Conservation (phyloP, 116 monocot species). For the Iris pallida region DNA sequence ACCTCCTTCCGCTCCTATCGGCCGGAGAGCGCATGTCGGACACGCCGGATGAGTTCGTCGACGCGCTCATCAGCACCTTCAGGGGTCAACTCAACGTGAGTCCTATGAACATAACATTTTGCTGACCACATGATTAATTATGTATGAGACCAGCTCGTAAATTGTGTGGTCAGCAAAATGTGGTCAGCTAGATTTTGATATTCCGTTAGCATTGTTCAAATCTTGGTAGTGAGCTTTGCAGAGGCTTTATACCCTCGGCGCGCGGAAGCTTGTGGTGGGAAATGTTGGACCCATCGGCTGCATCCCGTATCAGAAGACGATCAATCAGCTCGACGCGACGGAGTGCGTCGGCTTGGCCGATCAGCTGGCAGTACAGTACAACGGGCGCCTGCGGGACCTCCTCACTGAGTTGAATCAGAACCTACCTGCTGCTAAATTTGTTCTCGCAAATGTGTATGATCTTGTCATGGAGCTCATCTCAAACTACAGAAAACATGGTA, state of each 20-base stretch:
- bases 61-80: slow-evolving; percentile 30
- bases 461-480: slow-evolving; percentile 47
- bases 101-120: too few species aligned
- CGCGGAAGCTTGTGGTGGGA: slow-evolving; percentile 57
- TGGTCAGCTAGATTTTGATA: too few species aligned
- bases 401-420: slow-evolving; percentile 41
- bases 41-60: slow-evolving; percentile 45
- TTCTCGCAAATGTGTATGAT: slow-evolving; percentile 63
- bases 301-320: slow-evolving; percentile 70
- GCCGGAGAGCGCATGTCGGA: slow-evolving; percentile 22
- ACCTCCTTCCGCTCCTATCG: slow-evolving; percentile 49
- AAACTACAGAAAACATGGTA: slow-evolving; percentile 47
- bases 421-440: slow-evolving; percentile 50
- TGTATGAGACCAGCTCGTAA: too few species aligned
- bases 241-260: slow-evolving; percentile 56
- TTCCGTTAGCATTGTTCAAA: too few species aligned
- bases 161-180: too few species aligned
- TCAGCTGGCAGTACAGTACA: slow-evolving; percentile 46
- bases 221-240: too few species aligned
- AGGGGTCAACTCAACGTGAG: slow-evolving; percentile 49
- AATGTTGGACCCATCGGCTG: slow-evolving; percentile 60
- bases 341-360: slow-evolving; percentile 50
- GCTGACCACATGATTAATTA: too few species aligned
- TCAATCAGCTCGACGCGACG: slow-evolving; percentile 24
- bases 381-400: slow-evolving; percentile 35